These are phyloP conservation scores for Ceratobasidium sp. DNA, from an alignment of 1,284 basidiomycete species.

Conservation along the genomic window DNA sequence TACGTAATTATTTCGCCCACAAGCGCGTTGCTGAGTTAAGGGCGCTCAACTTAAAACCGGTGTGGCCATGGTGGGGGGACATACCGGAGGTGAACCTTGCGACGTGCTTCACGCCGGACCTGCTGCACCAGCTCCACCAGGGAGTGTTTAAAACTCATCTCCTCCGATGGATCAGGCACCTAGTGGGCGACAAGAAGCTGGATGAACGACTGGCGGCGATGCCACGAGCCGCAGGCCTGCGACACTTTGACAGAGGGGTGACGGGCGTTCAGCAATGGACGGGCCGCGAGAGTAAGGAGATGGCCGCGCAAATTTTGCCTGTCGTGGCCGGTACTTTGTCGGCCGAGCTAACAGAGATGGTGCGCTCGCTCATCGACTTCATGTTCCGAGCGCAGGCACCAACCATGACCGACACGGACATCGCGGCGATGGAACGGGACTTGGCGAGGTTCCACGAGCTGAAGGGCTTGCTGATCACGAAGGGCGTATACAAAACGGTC, in stretches of 20 bases:
- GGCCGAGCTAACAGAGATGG: background rate
- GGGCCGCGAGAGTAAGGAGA: constrained; percentile 49
- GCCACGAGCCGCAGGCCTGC: background rate
- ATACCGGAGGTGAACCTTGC: constrained; percentile 36
- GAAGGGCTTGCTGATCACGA: constrained; percentile 5
- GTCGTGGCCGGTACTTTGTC: background rate
- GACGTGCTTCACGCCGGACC: constrained; percentile 40
- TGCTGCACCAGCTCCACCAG: no score
- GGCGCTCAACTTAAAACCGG: no score
- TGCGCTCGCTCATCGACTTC: background rate
- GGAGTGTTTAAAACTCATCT: no score
- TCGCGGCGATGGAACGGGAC: background rate
- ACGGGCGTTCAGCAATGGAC: constrained; percentile 53
- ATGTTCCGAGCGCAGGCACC: constrained; percentile 8
- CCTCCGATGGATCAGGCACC: constrained; percentile 21
- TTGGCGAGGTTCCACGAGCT: constrained; percentile 9
- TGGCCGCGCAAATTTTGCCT: constrained; percentile 3
- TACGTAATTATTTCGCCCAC: background rate
- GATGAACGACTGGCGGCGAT: background rate
- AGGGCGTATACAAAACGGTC: background rate
- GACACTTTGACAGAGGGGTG: constrained; percentile 20
- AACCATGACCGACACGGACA: constrained; percentile 14
- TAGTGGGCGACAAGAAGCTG: background rate
- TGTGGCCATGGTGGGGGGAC: constrained; percentile 37
- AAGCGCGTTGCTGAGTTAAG: background rate